Percentiles rank a stretch among this genome's conserved stretches.
These are phyloP conservation scores for Penicillium thymicola DNA, from an alignment of 2,329 filamentous ascomycete species.

Conservation along the genomic window DNA sequence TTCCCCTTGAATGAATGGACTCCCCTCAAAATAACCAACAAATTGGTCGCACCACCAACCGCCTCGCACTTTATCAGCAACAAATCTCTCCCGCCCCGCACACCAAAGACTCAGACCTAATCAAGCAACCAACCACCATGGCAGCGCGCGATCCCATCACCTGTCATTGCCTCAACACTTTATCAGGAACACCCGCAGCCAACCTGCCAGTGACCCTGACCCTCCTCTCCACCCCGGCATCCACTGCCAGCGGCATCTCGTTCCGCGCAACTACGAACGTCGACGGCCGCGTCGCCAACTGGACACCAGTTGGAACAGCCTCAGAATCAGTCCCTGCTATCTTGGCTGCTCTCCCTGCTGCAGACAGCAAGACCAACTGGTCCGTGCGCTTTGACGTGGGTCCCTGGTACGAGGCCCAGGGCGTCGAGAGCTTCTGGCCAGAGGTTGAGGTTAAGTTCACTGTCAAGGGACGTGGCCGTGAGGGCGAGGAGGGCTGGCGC, in stretches of 20 bases:
- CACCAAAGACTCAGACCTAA: slow-evolving; percentile 13
- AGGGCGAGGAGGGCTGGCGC: slow-evolving; percentile 43
- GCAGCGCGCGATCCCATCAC: slow-evolving; percentile 46
- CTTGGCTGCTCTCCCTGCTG: slow-evolving; percentile 34
- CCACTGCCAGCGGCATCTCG: slow-evolving; percentile 24
- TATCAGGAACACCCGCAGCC: slow-evolving; percentile 45
- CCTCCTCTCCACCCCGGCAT: slow-evolving; percentile 55
- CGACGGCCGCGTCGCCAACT: slow-evolving; percentile 47
- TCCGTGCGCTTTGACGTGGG: slow-evolving; percentile 46
- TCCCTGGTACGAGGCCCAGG: slow-evolving; percentile 46
- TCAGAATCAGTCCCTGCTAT: slow-evolving; percentile 27
- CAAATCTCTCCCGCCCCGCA: slow-evolving; percentile 24
- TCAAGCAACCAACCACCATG: slow-evolving; percentile 24
- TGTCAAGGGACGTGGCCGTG: slow-evolving; percentile 42
- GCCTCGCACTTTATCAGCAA: slow-evolving; percentile 35
- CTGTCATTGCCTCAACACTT: slow-evolving; percentile 50
- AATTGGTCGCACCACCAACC: slow-evolving; percentile 28
- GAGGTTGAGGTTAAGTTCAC: slow-evolving; percentile 51
- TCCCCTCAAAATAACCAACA: slow-evolving; percentile 14
- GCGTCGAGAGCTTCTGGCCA: slow-evolving; percentile 51
- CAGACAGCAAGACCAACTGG: slow-evolving; percentile 45
- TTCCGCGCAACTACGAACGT: slow-evolving; percentile 44
- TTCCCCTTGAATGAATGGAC: slow-evolving; percentile 25
- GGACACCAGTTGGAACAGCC: slow-evolving; percentile 31
- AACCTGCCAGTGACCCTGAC: slow-evolving; percentile 50